phyloP scores from a whole-genome alignment of 768 basidiomycete genomes.

The Kwoniella sp. region DNA sequence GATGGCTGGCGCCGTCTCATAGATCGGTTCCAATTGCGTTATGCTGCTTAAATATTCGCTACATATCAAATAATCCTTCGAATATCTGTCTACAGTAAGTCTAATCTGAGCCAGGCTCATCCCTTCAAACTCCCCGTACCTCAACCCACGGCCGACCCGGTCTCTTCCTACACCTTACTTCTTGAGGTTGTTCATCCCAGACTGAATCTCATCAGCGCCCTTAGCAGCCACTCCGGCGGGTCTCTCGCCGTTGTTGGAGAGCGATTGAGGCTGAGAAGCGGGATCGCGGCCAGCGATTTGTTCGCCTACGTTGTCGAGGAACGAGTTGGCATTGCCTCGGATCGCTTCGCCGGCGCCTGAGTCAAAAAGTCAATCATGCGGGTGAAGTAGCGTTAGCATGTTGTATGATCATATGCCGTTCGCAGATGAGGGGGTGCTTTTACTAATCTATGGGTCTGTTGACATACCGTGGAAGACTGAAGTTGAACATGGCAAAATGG shows the following conservation, averaged over 20 bases:
- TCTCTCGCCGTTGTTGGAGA: constrained; percentile 22
- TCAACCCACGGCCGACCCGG: too few relatives aligned
- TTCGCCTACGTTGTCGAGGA: constrained; percentile 39
- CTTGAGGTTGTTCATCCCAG: constrained; percentile 28
- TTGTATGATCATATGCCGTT: too few relatives aligned
- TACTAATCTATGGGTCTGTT: too few relatives aligned
- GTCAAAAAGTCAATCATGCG: not conserved
- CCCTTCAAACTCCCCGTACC: not conserved
- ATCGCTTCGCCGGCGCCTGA: constrained; percentile 42
- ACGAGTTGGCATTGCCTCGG: constrained; percentile 42
- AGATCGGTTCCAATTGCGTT: too few relatives aligned
- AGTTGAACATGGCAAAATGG: not conserved
- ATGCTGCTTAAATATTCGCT: too few relatives aligned
- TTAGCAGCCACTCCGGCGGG: constrained; percentile 33
- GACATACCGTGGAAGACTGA: constrained; percentile 37
- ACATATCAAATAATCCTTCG: not conserved
- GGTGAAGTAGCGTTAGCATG: not conserved
- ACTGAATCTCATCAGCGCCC: constrained; percentile 36
- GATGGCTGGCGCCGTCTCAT: too few relatives aligned
- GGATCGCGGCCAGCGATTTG: constrained; percentile 21
- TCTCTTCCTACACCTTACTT: constrained; percentile 9
- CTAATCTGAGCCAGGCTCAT: not conserved
- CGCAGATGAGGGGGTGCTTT: not conserved
- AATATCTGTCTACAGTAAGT: not conserved
- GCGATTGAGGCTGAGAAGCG: constrained; percentile 8